Evolutionary conservation across 192 early-diverging fungal species (phyloP).

Genomic region (Irineochytrium annulatum): DNA sequence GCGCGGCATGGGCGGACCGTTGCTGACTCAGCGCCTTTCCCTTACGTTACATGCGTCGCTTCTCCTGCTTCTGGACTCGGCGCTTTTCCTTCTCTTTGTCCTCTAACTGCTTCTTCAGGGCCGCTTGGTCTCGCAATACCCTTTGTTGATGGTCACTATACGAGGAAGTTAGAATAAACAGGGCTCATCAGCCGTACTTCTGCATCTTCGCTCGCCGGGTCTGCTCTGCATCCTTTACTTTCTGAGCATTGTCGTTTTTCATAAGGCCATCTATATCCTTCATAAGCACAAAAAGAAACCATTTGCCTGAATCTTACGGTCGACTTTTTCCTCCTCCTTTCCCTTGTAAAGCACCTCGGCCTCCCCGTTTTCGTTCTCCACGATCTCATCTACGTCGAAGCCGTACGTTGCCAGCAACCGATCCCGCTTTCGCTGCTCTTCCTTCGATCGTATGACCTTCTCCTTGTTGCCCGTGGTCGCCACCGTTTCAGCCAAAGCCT

Average conservation of each 20-base stretch:
- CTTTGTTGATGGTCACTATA: conserved; percentile 25
- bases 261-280: not conserved
- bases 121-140: conserved; percentile 27
- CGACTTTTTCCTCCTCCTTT: conserved; percentile 16
- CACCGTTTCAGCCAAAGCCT: too few relatives aligned
- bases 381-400: conserved; percentile 57
- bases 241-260: conserved; percentile 56
- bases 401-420: conserved; percentile 49
- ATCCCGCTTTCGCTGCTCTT: conserved; percentile 23
- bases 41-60: conserved; percentile 42
- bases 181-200: not conserved
- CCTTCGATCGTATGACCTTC: too few relatives aligned
- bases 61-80: conserved; percentile 42
- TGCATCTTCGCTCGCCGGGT: conserved; percentile 13
- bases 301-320: not conserved
- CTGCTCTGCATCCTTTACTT: conserved; percentile 57
- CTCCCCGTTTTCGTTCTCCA: conserved; percentile 58
- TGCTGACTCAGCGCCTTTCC: too few relatives aligned
- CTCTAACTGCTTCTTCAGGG: conserved; percentile 36
- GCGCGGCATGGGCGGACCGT: too few relatives aligned
- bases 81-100: conserved; percentile 44
- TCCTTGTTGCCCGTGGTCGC: too few relatives aligned
- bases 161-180: not conserved
- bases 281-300: not conserved
- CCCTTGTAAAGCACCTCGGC: conserved; percentile 60